Conservation (phyloP, 164 flowering plant species). For the Brasenia schreberi region DNA sequence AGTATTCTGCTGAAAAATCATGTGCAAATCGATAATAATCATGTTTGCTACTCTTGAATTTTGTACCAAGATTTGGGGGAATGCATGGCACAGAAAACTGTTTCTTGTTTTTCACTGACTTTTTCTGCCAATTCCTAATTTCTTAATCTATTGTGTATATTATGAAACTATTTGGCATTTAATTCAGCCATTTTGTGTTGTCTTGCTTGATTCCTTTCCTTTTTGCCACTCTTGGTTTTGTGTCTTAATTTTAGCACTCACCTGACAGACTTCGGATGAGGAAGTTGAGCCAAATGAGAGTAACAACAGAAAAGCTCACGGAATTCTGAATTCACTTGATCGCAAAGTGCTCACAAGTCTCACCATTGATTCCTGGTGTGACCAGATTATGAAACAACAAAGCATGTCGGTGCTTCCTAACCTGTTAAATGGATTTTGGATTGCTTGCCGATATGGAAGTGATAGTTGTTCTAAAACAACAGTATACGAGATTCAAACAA, state of each 20-base stretch:
- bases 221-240: not conserved
- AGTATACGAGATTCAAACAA: slow-evolving; percentile 17
- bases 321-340: slow-evolving; percentile 6
- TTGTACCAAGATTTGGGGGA: too few species aligned
- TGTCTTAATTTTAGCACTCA: not conserved
- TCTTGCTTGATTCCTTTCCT: not conserved
- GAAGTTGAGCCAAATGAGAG: slow-evolving; percentile 29
- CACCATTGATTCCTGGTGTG: slow-evolving; percentile 35
- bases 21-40: too few species aligned
- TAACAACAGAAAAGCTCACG: slow-evolving; percentile 11
- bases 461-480: slow-evolving; percentile 12
- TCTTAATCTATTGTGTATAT: not conserved
- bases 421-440: slow-evolving; percentile 65
- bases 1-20: too few species aligned
- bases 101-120: not conserved
- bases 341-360: slow-evolving; percentile 26
- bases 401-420: slow-evolving; percentile 35
- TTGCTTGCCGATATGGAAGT: slow-evolving; percentile 64
- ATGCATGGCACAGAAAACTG: too few species aligned
- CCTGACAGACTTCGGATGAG: slow-evolving; percentile 52
- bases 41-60: too few species aligned
- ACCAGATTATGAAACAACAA: slow-evolving; percentile 33
- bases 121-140: not conserved
- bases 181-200: not conserved
- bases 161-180: too few species aligned